These are phyloP conservation scores for Arthrobotrys entomopaga DNA, from an alignment of 2,329 filamentous ascomycete species.

Conservation along the genomic window DNA sequence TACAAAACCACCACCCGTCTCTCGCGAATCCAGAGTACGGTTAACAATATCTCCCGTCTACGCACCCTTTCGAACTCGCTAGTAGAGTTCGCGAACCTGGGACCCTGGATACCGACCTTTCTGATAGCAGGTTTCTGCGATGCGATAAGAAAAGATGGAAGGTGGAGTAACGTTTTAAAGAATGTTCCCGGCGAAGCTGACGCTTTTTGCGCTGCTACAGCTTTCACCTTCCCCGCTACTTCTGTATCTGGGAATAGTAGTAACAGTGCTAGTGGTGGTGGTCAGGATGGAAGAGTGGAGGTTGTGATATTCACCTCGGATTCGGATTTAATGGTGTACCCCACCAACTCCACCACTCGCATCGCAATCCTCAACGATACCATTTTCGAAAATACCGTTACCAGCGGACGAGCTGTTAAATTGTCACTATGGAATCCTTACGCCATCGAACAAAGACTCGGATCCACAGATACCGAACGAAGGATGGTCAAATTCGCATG, in stretches of 20 bases:
- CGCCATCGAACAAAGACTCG: slow-evolving; percentile 25
- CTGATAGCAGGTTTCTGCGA: slow-evolving; percentile 36
- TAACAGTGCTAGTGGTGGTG: neutral
- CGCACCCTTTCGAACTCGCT: slow-evolving; percentile 17
- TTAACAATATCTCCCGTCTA: slow-evolving; percentile 18
- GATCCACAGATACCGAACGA: neutral
- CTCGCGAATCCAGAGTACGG: slow-evolving; percentile 29
- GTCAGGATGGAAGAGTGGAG: no score
- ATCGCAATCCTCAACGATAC: slow-evolving; percentile 20
- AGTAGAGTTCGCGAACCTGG: slow-evolving; percentile 22
- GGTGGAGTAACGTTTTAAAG: slow-evolving; percentile 6
- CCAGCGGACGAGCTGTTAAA: slow-evolving; percentile 17
- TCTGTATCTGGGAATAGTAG: neutral
- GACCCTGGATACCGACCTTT: slow-evolving; percentile 29
- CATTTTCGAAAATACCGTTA: slow-evolving; percentile 9
- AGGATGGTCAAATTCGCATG: slow-evolving; percentile 30
- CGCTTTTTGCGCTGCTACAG: slow-evolving; percentile 33
- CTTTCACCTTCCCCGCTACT: neutral
- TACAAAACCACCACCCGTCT: slow-evolving; percentile 41
- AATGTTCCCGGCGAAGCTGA: slow-evolving; percentile 44
- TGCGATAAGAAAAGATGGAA: slow-evolving; percentile 13
- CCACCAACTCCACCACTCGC: neutral
- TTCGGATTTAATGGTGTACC: slow-evolving; percentile 43
- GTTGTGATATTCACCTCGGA: slow-evolving; percentile 41
- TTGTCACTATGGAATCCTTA: slow-evolving; percentile 26